These are phyloP conservation scores for Starmera caribaea DNA, from an alignment of 805 yeast genomes.

Conservation along the genomic window DNA sequence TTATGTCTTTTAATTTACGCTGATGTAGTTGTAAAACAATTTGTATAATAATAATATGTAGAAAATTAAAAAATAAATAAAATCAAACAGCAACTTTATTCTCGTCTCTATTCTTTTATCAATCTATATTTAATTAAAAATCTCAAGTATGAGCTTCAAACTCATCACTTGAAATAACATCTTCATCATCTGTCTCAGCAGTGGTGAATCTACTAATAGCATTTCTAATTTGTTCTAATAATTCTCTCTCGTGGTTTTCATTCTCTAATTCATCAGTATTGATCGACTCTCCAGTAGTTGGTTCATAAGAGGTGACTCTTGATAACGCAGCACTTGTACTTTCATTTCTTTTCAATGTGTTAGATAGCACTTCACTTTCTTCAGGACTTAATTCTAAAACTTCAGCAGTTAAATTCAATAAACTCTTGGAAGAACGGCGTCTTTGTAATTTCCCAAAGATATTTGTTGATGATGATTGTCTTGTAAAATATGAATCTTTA, in stretches of 20 bases:
- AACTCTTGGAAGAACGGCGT: constrained; percentile 67
- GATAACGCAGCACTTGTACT: constrained; percentile 12
- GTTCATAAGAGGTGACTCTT: constrained; percentile 2
- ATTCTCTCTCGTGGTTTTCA: constrained; percentile 14
- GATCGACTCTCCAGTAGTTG: constrained; percentile 8
- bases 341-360: constrained; percentile 9
- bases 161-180: constrained; percentile 40
- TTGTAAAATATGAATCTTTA: constrained; percentile 14
- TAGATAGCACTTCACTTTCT: constrained; percentile 28
- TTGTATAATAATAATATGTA: neutral
- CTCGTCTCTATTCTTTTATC: too few species aligned
- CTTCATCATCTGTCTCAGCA: constrained; percentile 24
- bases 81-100: too few species aligned
- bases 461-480: constrained; percentile 24
- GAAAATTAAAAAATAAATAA: too few species aligned
- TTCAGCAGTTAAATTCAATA: constrained; percentile 57
- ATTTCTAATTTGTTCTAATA: constrained; percentile 31
- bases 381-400: constrained; percentile 60
- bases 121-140: neutral
- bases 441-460: constrained; percentile 43
- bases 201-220: constrained; percentile 27
- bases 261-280: constrained; percentile 13
- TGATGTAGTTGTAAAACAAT: neutral
- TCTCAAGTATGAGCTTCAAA: constrained; percentile 35
- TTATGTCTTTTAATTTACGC: neutral